Percentiles rank a stretch among this genome's conserved stretches.
Evolutionary conservation across 2,329 filamentous ascomycete genomes (phyloP).

Genomic region (Diaporthe australafricana): DNA sequence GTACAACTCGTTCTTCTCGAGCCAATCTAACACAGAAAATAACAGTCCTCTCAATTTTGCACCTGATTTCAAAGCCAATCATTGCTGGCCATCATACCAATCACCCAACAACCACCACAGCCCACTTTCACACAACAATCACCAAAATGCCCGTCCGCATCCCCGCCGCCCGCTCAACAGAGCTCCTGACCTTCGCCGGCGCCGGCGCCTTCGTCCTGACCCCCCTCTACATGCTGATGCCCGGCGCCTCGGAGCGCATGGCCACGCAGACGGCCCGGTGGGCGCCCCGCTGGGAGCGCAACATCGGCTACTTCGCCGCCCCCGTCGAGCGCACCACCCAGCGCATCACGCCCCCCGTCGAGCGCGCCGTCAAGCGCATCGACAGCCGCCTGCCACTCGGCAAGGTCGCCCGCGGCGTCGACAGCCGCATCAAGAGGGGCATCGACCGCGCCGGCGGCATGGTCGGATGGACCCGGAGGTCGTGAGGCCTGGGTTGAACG

Average conservation of each 20-base stretch:
- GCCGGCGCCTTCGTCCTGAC: slow-evolving; percentile 66
- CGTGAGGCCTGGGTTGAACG: neutral
- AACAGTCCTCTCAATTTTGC: neutral
- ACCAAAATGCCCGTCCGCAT: slow-evolving; percentile 63
- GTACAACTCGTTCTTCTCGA: too few species aligned
- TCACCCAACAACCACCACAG: slow-evolving; percentile 17
- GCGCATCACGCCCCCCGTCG: slow-evolving; percentile 60
- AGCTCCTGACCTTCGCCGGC: slow-evolving; percentile 64
- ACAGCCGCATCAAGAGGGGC: slow-evolving; percentile 59
- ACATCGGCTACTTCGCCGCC: slow-evolving; percentile 64
- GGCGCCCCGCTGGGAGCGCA: slow-evolving; percentile 70
- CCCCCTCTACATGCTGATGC: slow-evolving; percentile 68
- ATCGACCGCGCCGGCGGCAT: slow-evolving; percentile 50
- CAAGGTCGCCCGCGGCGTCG: slow-evolving; percentile 60
- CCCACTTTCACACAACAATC: neutral
- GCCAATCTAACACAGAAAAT: neutral
- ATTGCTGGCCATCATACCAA: neutral
- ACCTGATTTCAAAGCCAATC: neutral
- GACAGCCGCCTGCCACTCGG: slow-evolving; percentile 62
- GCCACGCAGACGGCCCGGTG: slow-evolving; percentile 66
- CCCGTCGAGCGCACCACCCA: slow-evolving; percentile 60
- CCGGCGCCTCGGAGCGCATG: slow-evolving; percentile 66
- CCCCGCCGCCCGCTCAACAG: slow-evolving; percentile 59
- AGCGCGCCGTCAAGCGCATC: slow-evolving; percentile 57
- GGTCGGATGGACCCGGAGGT: slow-evolving; percentile 5